phyloP scores from a whole-genome alignment of 2,329 filamentous ascomycete species.

The Xylariaceae sp. region DNA sequence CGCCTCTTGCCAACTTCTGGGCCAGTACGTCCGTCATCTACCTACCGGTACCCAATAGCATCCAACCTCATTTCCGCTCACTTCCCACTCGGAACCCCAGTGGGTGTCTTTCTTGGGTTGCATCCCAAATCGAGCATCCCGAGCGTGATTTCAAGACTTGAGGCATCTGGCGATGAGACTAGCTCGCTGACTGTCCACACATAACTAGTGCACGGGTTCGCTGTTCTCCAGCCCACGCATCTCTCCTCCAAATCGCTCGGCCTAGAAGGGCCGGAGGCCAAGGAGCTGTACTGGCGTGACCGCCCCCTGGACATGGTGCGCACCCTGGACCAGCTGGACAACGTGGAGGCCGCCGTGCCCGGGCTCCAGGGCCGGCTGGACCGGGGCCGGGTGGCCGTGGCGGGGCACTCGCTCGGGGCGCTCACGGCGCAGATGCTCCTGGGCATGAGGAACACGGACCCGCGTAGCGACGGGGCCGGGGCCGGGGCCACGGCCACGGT shows the following conservation, averaged over 20 bases:
- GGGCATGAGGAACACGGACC: conserved; percentile 27
- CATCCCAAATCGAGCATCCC: no score
- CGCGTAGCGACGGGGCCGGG: conserved; percentile 17
- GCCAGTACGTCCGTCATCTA: no score
- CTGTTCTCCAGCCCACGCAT: conserved; percentile 35
- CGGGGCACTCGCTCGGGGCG: conserved; percentile 32
- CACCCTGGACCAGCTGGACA: conserved; percentile 30
- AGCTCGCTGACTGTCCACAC: no score
- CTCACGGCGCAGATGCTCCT: conserved; percentile 28
- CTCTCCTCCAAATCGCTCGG: conserved; percentile 27
- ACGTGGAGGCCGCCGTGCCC: conserved; percentile 26
- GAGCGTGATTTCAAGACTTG: no score
- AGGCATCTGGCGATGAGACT: no score
- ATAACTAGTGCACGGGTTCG: conserved; percentile 34
- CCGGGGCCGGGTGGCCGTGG: conserved; percentile 24
- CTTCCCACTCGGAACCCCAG: no score
- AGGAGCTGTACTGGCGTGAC: conserved; percentile 25
- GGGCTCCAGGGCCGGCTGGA: conserved; percentile 28
- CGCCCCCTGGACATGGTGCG: conserved; percentile 28
- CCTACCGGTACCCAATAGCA: no score
- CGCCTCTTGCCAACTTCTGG: conserved; percentile 33
- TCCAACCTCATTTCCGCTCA: no score
- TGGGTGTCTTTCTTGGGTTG: no score
- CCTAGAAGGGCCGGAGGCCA: conserved; percentile 11
- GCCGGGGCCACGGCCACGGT: no score